A percentile compares a stretch with the other conserved stretches of the same genome.
Conservation (phyloP, 345 rosid species). For the Melaleuca quinquenervia region DNA sequence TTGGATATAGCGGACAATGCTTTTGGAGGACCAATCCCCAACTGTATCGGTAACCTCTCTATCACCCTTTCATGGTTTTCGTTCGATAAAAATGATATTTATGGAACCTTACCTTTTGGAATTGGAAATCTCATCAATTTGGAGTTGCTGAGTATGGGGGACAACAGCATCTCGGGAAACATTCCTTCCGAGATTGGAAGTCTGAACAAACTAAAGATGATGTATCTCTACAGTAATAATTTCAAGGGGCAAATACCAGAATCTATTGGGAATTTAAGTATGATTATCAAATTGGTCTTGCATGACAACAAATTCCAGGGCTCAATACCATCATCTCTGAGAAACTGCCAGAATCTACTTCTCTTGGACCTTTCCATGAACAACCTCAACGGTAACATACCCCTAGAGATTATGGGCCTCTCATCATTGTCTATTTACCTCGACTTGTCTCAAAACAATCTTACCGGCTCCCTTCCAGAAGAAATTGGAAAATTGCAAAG, state of each 20-base stretch:
- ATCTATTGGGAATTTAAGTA: neutral
- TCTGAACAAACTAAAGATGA: neutral
- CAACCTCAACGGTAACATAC: neutral
- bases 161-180: neutral
- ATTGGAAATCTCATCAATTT: too few relatives aligned
- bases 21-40: too few relatives aligned
- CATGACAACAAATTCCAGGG: neutral
- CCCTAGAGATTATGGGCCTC: neutral
- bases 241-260: constrained; percentile 1
- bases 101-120: too few relatives aligned
- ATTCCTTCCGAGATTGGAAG: neutral
- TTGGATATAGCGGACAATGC: rapidly evolving
- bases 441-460: neutral
- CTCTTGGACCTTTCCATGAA: neutral
- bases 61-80: too few relatives aligned
- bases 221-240: neutral
- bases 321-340: neutral
- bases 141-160: too few relatives aligned
- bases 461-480: neutral
- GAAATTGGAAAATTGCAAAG: neutral
- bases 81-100: too few relatives aligned
- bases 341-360: neutral
- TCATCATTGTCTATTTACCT: neutral
- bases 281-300: neutral
- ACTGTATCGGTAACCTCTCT: too few relatives aligned